phyloP scores from a whole-genome alignment of 1,139 yeast genomes.

The Saccharomyces hybrid region DNA sequence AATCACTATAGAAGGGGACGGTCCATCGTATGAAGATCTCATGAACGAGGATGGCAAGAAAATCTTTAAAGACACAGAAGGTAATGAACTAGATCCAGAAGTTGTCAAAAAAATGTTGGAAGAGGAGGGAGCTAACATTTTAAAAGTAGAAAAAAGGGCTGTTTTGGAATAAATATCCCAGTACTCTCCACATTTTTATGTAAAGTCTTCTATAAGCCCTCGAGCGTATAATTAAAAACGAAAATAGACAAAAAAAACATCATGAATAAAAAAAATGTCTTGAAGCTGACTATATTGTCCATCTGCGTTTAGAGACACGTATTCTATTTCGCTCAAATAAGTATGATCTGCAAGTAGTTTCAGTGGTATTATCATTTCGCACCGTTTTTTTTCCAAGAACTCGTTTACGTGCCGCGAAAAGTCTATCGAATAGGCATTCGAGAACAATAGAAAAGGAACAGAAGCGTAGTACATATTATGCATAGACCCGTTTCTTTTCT shows the following conservation, averaged over 20 bases:
- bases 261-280: neutral
- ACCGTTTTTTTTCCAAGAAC: neutral
- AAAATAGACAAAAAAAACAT: neutral
- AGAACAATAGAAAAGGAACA: conserved; percentile 1
- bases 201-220: neutral
- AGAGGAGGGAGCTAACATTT: conserved; percentile 21
- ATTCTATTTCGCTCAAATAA: neutral
- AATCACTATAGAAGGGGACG: neutral
- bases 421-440: neutral
- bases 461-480: neutral
- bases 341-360: neutral
- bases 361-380: neutral
- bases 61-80: conserved; percentile 25
- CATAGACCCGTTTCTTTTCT: neutral
- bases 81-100: conserved; percentile 21
- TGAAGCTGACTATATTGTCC: neutral
- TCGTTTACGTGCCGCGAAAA: neutral
- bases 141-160: conserved; percentile 15
- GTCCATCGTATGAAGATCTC: conserved; percentile 10
- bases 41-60: conserved; percentile 19
- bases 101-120: conserved; percentile 18
- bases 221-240: neutral
- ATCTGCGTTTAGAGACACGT: neutral
- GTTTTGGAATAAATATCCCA: conserved; percentile 1
- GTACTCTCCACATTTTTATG: neutral